Evolutionary conservation across 352 stramenopile genomes (phyloP), one percentile per base, ranked within the genome.

Genomic region (Globisporangium canariense): DNA sequence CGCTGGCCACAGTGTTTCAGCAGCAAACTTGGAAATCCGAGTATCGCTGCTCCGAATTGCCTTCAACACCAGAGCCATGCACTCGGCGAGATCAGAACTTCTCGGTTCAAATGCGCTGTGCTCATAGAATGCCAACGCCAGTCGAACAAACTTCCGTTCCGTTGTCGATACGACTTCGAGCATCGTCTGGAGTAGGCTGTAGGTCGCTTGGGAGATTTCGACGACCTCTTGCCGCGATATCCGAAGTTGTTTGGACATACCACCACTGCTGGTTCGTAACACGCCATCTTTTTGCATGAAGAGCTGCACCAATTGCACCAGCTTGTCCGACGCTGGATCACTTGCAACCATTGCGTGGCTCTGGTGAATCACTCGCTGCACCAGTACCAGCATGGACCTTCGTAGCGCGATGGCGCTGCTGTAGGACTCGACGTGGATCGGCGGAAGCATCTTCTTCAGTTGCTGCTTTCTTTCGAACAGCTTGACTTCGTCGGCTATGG

Each of bases 391-490:
- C 34, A 86, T 64, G 16, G 71, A 75, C 46, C 71, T 66, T 7
- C 76, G 73, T 7, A 88, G 62, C 5, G 25, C 54, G 34, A 88
- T 66, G 11, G 79, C 68, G 43, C 64, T 62, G 11, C 41, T 54
- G 58, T 80, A 79, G 30, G 79, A 81, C 16, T 63, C 66, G 9
- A 89, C 64, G 41, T 78, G 64, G 16, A 89, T 79, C 11, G 65
- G 70, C 6, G 79, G 79, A 16, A 89, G 62, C 66, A 89, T 63
- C 30, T 68, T 53, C 60, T 84, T 86, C 22, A 89, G 43, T 20
- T 87, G 78, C 5, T 81, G 64, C 22, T 69, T 69, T 11, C 79
- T 70, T 30, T 81, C 66, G 9, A 66, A 53, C 14, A 81, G 56
- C 14, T 74, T 57, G 9, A 52, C 59, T 18, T 52, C 20, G 25